phyloP scores from a whole-genome alignment of 179 eudicot genomes.

The Dionaea muscipula region DNA sequence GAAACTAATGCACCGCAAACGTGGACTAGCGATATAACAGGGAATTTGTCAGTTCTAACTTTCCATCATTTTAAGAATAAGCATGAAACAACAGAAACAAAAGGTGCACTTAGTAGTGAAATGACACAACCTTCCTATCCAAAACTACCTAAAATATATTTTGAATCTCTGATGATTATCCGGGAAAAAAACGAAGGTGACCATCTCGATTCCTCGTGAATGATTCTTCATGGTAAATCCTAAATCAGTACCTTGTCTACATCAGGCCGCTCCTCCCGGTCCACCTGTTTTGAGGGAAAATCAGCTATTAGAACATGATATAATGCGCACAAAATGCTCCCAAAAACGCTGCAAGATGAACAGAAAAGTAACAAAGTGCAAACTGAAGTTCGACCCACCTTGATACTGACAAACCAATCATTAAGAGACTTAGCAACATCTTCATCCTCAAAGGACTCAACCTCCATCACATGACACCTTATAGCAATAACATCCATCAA shows the following conservation, averaged over 20 bases:
- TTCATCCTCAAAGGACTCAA: slow-evolving; percentile 88
- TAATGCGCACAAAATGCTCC: background rate
- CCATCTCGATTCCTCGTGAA: background rate
- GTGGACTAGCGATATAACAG: no score
- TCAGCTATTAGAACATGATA: slow-evolving; percentile 7
- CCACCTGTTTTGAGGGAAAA: slow-evolving; percentile 51
- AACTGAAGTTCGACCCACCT: slow-evolving; percentile 27
- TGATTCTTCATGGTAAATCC: background rate
- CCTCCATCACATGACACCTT: slow-evolving; percentile 99
- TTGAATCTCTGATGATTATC: no score
- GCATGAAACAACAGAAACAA: no score
- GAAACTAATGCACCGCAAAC: no score
- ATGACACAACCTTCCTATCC: no score
- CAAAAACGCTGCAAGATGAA: background rate
- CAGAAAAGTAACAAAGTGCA: background rate
- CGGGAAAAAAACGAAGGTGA: background rate
- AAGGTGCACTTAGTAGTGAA: no score
- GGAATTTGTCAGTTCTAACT: no score
- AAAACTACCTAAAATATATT: no score
- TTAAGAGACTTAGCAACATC: slow-evolving; percentile 83
- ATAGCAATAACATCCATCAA: slow-evolving; percentile 8
- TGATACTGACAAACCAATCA: slow-evolving; percentile 88
- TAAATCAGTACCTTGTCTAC: slow-evolving; percentile 64
- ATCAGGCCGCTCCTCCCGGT: slow-evolving; percentile 94
- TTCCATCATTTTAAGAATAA: no score